Percentiles rank a stretch among this genome's conserved stretches.
phyloP scores from a whole-genome alignment of 2,329 filamentous ascomycete genomes.

The Aureobasidium sp. region DNA sequence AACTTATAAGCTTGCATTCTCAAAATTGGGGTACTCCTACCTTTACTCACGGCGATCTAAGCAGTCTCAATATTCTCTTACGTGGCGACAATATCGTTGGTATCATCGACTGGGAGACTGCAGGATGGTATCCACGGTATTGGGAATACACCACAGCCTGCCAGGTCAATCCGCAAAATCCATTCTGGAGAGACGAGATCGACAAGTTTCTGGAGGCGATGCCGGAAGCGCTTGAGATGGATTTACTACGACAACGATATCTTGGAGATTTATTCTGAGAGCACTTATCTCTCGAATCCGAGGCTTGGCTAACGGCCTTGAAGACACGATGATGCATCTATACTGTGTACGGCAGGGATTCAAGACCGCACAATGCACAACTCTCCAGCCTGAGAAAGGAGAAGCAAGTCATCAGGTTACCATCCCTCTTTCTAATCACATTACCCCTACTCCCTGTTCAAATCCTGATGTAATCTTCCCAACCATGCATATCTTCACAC shows the following conservation, averaged over 20 bases:
- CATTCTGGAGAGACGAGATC: constrained; percentile 28
- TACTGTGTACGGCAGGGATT: too few relatives aligned
- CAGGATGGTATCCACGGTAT: constrained; percentile 42
- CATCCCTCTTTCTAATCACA: too few relatives aligned
- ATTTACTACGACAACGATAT: constrained; percentile 27
- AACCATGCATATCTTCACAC: too few relatives aligned
- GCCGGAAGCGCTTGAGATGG: constrained; percentile 35
- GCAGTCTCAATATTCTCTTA: constrained; percentile 37
- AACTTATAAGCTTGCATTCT: not conserved
- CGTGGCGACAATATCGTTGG: constrained; percentile 35
- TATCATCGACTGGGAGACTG: constrained; percentile 41
- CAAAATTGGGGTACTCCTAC: constrained; percentile 30
- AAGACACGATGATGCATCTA: too few relatives aligned
- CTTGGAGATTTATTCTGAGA: not conserved
- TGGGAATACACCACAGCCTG: constrained; percentile 38
- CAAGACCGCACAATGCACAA: too few relatives aligned
- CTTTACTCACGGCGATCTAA: constrained; percentile 47
- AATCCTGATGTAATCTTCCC: too few relatives aligned
- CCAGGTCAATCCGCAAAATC: constrained; percentile 34
- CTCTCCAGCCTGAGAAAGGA: too few relatives aligned
- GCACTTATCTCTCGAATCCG: too few relatives aligned
- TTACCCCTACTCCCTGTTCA: too few relatives aligned
- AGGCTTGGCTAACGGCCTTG: too few relatives aligned
- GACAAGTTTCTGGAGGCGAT: constrained; percentile 32
- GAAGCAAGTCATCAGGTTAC: too few relatives aligned